Base-by-base conservation (phyloP, 2,329 filamentous ascomycete species). In the Alternaria brassicae region DNA sequence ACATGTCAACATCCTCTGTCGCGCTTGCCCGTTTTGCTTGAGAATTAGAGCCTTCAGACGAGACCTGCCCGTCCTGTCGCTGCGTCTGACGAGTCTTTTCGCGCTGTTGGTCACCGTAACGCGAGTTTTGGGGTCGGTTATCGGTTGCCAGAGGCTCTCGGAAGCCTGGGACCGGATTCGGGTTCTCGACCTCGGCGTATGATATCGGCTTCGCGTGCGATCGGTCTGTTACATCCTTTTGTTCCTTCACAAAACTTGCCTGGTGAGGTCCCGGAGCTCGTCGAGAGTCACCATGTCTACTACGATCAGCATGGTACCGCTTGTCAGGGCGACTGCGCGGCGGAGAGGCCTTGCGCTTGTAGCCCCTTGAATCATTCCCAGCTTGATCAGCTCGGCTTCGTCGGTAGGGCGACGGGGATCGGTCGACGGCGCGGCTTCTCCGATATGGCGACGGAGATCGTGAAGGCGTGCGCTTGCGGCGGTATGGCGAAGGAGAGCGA, bases 281-380 rank as follows among this genome's bases (percentile, higher is more conserved):
- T 72, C 88, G 83, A 39, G 85, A 78, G 68, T 91, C 88, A 83
- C 78, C 61, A 82, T 81, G 73, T 77, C 72, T 72, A 54, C 57
- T 61, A 52, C 64, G 68, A 69, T 74, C 70, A 65, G 66, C 66
- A 57, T 70, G 63, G 50, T 83, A 77, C 66, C 91, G 86, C 79
- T 93, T 93, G 70, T 85, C 85, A 37, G 69, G 68, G 23, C 72
- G 70, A 45, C 66, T 65, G 44, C 67, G 72, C 15, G 70, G 67
- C 34, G 68, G 69, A 10, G 72, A 72, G 59, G 86, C 88, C 53
- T 73, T 75, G 65, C 73, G 72, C 63, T 75, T 76, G 44, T 68
- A 57, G 39, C 84, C 62, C 59, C 67, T 75, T 62, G 63, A 68
- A 72, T 66, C 72, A 58, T 61, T 59, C 23, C 54, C 51, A 25